A percentile compares a stretch with the other conserved stretches of the same genome.
Evolutionary conservation across 345 rosid species (phyloP).

Genomic region (Citropsis articulata): DNA sequence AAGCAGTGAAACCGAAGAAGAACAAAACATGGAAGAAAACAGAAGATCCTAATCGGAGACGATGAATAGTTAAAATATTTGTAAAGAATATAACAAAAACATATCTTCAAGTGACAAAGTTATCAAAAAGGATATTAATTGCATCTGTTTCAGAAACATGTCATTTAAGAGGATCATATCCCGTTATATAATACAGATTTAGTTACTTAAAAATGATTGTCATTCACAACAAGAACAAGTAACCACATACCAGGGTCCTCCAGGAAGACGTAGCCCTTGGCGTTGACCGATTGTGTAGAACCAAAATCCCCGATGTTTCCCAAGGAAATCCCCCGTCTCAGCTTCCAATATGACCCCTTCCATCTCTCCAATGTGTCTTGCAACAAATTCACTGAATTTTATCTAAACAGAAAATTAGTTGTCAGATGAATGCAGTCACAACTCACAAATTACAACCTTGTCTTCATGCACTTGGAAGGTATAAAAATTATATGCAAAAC

Average conservation of each 20-base stretch:
- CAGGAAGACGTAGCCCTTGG: conserved; percentile 93
- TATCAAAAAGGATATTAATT: not conserved
- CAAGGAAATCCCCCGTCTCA: conserved; percentile 89
- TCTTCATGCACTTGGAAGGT: not conserved
- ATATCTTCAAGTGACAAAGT: not conserved
- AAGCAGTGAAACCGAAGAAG: not conserved
- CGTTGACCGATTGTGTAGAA: conserved; percentile 96
- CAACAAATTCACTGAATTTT: conserved; percentile 89
- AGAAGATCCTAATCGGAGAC: not conserved
- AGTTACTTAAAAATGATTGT: not conserved
- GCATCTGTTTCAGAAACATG: not conserved
- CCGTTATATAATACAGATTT: not conserved
- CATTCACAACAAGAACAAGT: not conserved
- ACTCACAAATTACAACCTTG: conserved; percentile 4
- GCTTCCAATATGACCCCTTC: conserved; percentile 94
- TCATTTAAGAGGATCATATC: not conserved
- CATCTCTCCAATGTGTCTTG: conserved; percentile 84
- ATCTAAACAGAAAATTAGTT: conserved; percentile 40
- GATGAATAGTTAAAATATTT: not conserved
- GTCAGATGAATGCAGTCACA: not conserved
- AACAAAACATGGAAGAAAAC: not conserved
- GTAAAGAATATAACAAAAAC: not conserved
- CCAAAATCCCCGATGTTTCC: conserved; percentile 93
- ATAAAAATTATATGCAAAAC: not conserved
- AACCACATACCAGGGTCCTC: conserved; percentile 88